These are phyloP conservation scores for Artemisia tridentata DNA, from an alignment of 129 eudicot species.

Conservation along the genomic window DNA sequence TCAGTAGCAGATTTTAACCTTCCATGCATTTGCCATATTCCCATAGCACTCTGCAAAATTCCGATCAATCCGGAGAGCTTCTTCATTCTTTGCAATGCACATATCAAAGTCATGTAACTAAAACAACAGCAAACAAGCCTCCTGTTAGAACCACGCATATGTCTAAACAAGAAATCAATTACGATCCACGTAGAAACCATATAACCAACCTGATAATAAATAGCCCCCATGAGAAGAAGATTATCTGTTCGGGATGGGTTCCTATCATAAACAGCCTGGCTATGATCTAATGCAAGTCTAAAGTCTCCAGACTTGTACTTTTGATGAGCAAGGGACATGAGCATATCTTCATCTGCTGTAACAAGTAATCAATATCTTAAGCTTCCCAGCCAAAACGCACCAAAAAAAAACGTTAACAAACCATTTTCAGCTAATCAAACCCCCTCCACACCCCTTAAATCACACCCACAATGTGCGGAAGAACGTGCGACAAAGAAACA, in stretches of 20 bases:
- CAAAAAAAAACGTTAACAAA: background rate
- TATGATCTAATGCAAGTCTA: conserved; percentile 85
- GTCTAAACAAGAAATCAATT: conserved; percentile 12
- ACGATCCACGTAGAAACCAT: conserved; percentile 28
- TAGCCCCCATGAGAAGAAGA: conserved; percentile 86
- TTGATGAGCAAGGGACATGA: conserved; percentile 80
- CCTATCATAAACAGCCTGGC: conserved; percentile 80
- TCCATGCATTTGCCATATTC: conserved; percentile 99
- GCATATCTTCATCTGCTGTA: conserved; percentile 68
- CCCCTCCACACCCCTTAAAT: too few species aligned
- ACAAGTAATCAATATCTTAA: conserved; percentile 23
- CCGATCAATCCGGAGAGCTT: conserved; percentile 83
- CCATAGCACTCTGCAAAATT: conserved; percentile 98
- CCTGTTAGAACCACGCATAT: conserved; percentile 12
- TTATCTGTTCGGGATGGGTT: conserved; percentile 82
- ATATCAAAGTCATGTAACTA: conserved; percentile 85
- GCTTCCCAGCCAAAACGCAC: background rate
- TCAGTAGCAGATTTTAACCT: conserved; percentile 41
- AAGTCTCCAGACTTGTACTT: conserved; percentile 86
- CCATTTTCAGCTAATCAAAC: background rate
- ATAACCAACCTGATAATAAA: conserved; percentile 89
- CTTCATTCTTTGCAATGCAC: conserved; percentile 89
- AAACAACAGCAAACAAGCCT: conserved; percentile 19
- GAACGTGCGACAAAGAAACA: too few species aligned
- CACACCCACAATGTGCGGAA: too few species aligned